Conservation (phyloP, 2,329 filamentous ascomycete genomes). For the Phialophora verrucosa region DNA sequence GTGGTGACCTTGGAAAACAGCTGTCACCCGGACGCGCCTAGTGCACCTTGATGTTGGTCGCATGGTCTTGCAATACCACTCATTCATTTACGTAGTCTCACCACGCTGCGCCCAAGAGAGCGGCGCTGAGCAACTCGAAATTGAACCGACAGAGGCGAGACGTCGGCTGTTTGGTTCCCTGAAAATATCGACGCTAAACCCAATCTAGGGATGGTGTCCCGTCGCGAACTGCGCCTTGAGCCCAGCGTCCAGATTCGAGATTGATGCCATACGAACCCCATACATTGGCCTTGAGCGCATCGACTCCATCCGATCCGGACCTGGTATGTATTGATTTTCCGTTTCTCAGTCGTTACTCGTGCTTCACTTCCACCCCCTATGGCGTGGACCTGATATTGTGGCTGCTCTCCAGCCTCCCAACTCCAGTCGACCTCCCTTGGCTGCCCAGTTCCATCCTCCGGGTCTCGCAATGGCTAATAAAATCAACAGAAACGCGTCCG, state of each 20-base stretch:
- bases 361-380: slow-evolving; percentile 1
- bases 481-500: slow-evolving; percentile 31
- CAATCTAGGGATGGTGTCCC: slow-evolving; percentile 15
- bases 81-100: background rate
- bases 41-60: too few species aligned
- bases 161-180: slow-evolving; percentile 4
- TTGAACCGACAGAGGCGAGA: slow-evolving; percentile 1
- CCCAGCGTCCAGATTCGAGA: slow-evolving; percentile 14
- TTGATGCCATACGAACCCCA: slow-evolving; percentile 29
- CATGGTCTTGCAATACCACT: background rate
- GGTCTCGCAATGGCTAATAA: slow-evolving; percentile 28
- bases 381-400: slow-evolving; percentile 14
- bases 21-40: too few species aligned
- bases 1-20: too few species aligned
- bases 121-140: background rate
- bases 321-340: slow-evolving; percentile 32
- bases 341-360: slow-evolving; percentile 9
- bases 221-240: slow-evolving; percentile 32
- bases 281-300: slow-evolving; percentile 33
- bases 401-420: slow-evolving; percentile 18
- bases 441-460: slow-evolving; percentile 18
- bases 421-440: slow-evolving; percentile 5
- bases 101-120: background rate
- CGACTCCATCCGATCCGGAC: slow-evolving; percentile 27
- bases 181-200: slow-evolving; percentile 20